These are phyloP conservation scores for Cyclocybe aegerita DNA, from an alignment of 768 basidiomycete genomes.

Conservation along the genomic window DNA sequence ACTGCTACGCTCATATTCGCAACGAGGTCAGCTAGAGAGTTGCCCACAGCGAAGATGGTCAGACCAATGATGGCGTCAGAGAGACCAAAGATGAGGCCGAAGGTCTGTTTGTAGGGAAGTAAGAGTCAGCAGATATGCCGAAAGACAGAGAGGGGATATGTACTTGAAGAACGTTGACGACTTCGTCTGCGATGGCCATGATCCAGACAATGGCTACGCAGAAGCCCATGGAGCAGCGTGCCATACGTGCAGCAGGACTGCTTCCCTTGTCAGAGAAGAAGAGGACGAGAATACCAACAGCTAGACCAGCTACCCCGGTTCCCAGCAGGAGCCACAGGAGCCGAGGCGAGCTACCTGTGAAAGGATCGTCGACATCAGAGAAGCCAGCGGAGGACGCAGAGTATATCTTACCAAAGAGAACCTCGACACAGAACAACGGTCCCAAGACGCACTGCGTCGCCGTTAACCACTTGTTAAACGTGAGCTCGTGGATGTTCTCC, in stretches of 20 bases:
- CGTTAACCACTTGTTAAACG: constrained; percentile 82
- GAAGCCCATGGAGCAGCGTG: constrained; percentile 90
- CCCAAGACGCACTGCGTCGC: constrained; percentile 82
- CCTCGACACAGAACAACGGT: constrained; percentile 71
- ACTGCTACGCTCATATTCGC: constrained; percentile 96
- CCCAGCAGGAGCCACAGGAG: constrained; percentile 54
- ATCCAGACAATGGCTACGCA: constrained; percentile 93
- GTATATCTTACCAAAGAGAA: constrained; percentile 70
- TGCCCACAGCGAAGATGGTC: constrained; percentile 95
- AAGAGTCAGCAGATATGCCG: neutral
- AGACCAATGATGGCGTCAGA: constrained; percentile 97
- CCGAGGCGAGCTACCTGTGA: constrained; percentile 43
- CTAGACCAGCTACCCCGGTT: constrained; percentile 52
- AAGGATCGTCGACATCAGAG: constrained; percentile 2
- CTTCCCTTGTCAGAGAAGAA: constrained; percentile 60
- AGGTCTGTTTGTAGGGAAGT: constrained; percentile 59
- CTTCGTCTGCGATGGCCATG: constrained; percentile 96
- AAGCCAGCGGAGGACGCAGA: neutral
- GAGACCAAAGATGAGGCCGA: constrained; percentile 91
- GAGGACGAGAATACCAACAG: constrained; percentile 53
- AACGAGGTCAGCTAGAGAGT: constrained; percentile 94
- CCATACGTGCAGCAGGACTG: constrained; percentile 56
- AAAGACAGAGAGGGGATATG: constrained; percentile 10
- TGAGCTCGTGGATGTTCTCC: constrained; percentile 64
- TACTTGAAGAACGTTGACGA: constrained; percentile 87